Evolutionary conservation across 2,329 filamentous ascomycete species (phyloP).

Genomic region (Pezizomycotina sp.): DNA sequence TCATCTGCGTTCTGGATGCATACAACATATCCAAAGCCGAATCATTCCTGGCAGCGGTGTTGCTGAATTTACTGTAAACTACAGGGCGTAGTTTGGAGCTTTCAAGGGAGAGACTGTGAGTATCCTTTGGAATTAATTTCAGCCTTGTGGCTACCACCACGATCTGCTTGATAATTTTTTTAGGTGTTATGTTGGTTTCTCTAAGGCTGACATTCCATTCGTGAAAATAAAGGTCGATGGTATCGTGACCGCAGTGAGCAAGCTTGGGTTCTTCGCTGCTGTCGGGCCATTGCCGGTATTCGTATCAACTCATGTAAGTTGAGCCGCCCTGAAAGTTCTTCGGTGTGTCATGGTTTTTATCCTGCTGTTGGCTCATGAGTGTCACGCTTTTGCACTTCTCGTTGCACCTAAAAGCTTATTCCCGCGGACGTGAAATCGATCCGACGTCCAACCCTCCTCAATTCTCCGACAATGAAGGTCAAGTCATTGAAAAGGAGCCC

Average conservation of each 20-base stretch:
- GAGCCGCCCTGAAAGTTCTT: too few relatives aligned
- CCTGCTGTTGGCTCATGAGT: conserved; percentile 5
- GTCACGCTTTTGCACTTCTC: conserved; percentile 23
- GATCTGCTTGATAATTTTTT: conserved; percentile 8
- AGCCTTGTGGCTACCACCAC: conserved; percentile 8
- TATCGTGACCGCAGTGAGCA: conserved; percentile 78
- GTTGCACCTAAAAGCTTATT: conserved; percentile 49
- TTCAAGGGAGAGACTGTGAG: conserved; percentile 96
- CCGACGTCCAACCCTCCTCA: conserved; percentile 91
- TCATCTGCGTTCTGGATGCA: conserved; percentile 94
- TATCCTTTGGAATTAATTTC: conserved; percentile 17
- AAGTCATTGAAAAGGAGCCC: conserved; percentile 82
- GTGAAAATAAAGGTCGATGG: conserved; percentile 60
- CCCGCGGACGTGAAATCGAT: conserved; percentile 79
- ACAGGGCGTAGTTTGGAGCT: conserved; percentile 95
- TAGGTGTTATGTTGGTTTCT: conserved; percentile 13
- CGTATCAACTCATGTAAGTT: conserved; percentile 62
- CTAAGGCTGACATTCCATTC: conserved; percentile 27
- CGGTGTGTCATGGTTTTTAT: too few relatives aligned
- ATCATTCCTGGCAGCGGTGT: conserved; percentile 82
- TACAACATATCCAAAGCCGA: conserved; percentile 84
- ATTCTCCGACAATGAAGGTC: conserved; percentile 88
- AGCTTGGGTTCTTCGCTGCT: conserved; percentile 77
- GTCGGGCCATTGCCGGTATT: conserved; percentile 65
- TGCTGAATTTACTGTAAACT: conserved; percentile 87